Evolutionary conservation across 148 eudicot genomes (phyloP).

Genomic region (Bassia scoparia): DNA sequence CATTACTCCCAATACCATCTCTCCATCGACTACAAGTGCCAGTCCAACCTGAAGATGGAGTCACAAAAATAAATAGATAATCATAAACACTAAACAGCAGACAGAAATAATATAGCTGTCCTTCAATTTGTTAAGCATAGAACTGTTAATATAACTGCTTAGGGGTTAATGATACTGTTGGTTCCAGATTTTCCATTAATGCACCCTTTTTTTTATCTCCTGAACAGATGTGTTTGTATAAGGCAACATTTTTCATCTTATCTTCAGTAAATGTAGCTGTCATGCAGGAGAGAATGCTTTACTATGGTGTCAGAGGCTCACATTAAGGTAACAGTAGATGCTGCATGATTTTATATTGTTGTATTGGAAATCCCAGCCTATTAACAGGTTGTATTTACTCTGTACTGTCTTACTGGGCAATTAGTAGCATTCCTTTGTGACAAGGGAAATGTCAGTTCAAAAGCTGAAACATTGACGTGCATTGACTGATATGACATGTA

Average conservation of each 20-base stretch:
- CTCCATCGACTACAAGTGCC: conserved; percentile 85
- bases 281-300: not conserved
- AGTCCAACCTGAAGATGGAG: conserved; percentile 64
- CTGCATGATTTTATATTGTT: not conserved
- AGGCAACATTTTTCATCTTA: not conserved
- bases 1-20: conserved; percentile 88
- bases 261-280: not conserved
- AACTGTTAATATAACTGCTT: no score
- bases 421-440: not conserved
- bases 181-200: not conserved
- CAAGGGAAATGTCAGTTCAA: not conserved
- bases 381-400: not conserved
- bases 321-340: not conserved
- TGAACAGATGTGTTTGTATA: not conserved
- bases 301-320: not conserved
- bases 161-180: not conserved
- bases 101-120: no score
- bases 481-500: not conserved
- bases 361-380: not conserved
- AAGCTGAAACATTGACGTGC: not conserved
- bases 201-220: not conserved
- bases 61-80: not conserved
- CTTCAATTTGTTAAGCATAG: not conserved
- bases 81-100: not conserved
- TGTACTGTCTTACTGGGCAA: not conserved